Evolutionary conservation across 164 flowering plant species (phyloP).

Genomic region (grape (Vitis vinifera)): DNA sequence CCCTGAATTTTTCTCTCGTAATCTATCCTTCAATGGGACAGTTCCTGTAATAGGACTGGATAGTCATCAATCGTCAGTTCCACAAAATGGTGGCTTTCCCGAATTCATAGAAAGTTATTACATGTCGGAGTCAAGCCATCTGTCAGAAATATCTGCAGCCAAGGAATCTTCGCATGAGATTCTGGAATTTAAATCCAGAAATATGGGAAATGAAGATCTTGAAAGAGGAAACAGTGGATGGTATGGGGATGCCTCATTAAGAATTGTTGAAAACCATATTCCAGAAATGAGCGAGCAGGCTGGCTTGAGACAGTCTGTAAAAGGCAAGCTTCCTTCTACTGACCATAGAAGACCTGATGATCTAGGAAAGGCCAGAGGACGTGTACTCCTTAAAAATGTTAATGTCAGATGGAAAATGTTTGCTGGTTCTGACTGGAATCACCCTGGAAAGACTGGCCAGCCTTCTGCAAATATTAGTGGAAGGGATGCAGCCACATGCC

Average conservation of each 20-base stretch:
- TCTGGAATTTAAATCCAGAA: conserved; percentile 22
- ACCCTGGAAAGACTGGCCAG: conserved; percentile 20
- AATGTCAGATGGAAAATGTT: conserved; percentile 76
- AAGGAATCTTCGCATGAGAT: conserved; percentile 20
- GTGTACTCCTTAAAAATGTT: conserved; percentile 60
- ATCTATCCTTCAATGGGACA: conserved; percentile 24
- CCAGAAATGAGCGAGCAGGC: conserved; percentile 27
- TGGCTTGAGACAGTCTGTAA: conserved; percentile 21
- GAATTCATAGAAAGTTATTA: conserved; percentile 80
- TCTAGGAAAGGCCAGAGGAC: conserved; percentile 41
- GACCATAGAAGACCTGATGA: conserved; percentile 25
- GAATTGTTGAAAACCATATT: conserved; percentile 73
- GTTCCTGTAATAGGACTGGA: conserved; percentile 24
- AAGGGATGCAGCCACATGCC: conserved; percentile 60
- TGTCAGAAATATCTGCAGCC: conserved; percentile 39
- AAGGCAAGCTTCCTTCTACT: conserved; percentile 19
- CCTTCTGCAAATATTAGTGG: conserved; percentile 20
- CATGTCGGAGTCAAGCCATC: conserved; percentile 52
- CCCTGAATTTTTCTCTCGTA: conserved; percentile 24
- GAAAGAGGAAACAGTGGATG: conserved; percentile 56
- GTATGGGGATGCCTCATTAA: conserved; percentile 61
- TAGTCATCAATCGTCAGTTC: conserved; percentile 33
- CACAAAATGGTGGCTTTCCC: conserved; percentile 35
- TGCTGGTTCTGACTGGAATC: conserved; percentile 83
- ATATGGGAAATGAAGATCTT: conserved; percentile 19